Percentiles rank a stretch among this genome's conserved stretches.
Evolutionary conservation across 257 asterid species (phyloP).

Genomic region (Paraleonurus japonicus): DNA sequence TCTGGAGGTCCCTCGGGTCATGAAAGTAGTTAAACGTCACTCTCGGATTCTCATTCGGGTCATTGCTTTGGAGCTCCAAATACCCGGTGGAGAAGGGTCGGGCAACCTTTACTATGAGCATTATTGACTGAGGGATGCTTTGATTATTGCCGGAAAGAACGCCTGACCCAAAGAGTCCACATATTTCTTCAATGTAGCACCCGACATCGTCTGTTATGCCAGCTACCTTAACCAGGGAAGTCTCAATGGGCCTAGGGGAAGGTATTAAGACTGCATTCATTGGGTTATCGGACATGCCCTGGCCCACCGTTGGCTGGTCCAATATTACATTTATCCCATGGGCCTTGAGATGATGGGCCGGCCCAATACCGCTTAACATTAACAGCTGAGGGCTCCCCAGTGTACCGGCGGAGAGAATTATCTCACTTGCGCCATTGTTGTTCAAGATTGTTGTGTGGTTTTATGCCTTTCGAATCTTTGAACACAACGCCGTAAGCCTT

Average conservation of each 20-base stretch:
- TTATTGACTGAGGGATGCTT: background rate
- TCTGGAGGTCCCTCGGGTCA: constrained; percentile 58
- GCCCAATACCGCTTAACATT: constrained; percentile 78
- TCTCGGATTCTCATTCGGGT: constrained; percentile 61
- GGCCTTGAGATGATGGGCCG: constrained; percentile 30
- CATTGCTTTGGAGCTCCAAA: constrained; percentile 48
- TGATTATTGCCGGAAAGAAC: background rate
- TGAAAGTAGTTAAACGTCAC: constrained; percentile 78
- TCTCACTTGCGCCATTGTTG: constrained; percentile 39
- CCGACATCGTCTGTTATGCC: constrained; percentile 48
- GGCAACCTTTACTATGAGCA: background rate
- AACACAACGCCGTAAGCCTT: constrained; percentile 60
- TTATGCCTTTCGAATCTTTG: constrained; percentile 43
- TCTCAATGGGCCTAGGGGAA: constrained; percentile 45
- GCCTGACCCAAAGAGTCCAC: constrained; percentile 30
- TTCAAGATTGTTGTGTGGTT: constrained; percentile 56
- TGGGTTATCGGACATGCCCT: constrained; percentile 82
- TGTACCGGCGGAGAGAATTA: constrained; percentile 77
- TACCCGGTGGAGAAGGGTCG: constrained; percentile 69
- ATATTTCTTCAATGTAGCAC: constrained; percentile 58
- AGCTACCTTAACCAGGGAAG: constrained; percentile 51
- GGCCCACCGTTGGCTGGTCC: constrained; percentile 67
- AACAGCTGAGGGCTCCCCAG: constrained; percentile 82
- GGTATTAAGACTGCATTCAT: constrained; percentile 57
- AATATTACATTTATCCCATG: constrained; percentile 20